These are phyloP conservation scores for Diddensiella santjacobensis DNA, from an alignment of 805 yeast species.

Conservation along the genomic window DNA sequence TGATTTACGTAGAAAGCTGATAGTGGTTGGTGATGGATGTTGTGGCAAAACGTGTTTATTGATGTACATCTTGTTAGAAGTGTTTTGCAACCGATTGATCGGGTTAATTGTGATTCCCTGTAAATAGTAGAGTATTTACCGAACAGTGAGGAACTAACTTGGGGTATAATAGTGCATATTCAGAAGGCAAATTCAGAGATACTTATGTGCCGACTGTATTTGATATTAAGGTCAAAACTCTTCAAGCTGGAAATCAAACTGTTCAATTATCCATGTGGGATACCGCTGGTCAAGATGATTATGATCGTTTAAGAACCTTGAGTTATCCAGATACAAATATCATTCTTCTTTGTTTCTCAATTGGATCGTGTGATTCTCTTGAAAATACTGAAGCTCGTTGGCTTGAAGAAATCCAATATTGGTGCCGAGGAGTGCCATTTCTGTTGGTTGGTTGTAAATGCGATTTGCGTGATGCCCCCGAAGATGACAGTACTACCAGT, in stretches of 20 bases:
- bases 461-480: constrained; percentile 52
- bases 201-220: constrained; percentile 83
- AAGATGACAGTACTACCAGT: neutral
- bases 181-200: constrained; percentile 62
- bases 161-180: constrained; percentile 34
- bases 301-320: constrained; percentile 76
- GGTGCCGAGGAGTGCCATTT: constrained; percentile 75
- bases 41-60: constrained; percentile 79
- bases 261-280: constrained; percentile 88
- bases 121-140: neutral
- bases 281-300: constrained; percentile 87
- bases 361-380: constrained; percentile 77
- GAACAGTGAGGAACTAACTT: neutral
- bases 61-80: constrained; percentile 31
- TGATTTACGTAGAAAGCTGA: constrained; percentile 43
- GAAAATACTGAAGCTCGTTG: constrained; percentile 78
- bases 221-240: constrained; percentile 87
- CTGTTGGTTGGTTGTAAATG: constrained; percentile 78
- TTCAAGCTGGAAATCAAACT: constrained; percentile 88
- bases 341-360: constrained; percentile 76
- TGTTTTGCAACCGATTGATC: neutral
- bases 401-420: constrained; percentile 73
- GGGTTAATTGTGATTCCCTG: too few species aligned
- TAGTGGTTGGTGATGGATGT: constrained; percentile 82
- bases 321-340: constrained; percentile 83